phyloP scores from a whole-genome alignment of 306 rosid species.

The Fragaria nilgerrensis region DNA sequence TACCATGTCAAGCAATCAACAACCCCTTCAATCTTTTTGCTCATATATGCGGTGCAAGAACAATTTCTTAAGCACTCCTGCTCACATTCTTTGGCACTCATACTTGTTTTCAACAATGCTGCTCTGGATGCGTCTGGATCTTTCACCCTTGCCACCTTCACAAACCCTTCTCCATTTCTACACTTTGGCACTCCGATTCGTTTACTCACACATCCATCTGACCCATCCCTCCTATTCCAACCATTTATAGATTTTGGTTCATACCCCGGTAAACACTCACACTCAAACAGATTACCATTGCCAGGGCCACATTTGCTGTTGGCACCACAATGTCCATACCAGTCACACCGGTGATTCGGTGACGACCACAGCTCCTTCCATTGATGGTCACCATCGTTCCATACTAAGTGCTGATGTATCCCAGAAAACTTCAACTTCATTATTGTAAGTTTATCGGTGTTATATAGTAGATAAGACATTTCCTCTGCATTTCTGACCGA shows the following conservation, averaged over 20 bases:
- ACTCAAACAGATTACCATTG: conserved; percentile 24
- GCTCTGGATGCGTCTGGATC: conserved; percentile 40
- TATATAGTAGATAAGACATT: neutral
- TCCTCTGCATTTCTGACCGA: neutral
- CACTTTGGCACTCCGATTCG: conserved; percentile 24
- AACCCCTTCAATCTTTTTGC: conserved; percentile 19
- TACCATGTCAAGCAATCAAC: conserved; percentile 49
- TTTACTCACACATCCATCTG: conserved; percentile 56
- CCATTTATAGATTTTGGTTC: conserved; percentile 33
- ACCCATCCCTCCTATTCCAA: conserved; percentile 39
- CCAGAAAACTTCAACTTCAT: neutral
- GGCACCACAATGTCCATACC: conserved; percentile 36
- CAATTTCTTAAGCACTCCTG: conserved; percentile 45
- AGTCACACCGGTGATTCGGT: conserved; percentile 40
- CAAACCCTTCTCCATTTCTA: conserved; percentile 55
- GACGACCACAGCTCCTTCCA: neutral
- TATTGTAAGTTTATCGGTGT: neutral
- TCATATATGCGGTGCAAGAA: conserved; percentile 45
- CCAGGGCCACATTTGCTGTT: conserved; percentile 35
- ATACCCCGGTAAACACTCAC: conserved; percentile 53
- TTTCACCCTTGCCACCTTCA: conserved; percentile 34
- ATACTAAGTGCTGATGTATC: neutral
- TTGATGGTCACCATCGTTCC: neutral
- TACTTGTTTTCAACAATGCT: conserved; percentile 17
- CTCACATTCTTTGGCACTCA: conserved; percentile 33